Evolutionary conservation across 176 grass and related monocot species (phyloP), one percentile per base, ranked within the genome.

Genomic region (Cenchrus americanus): DNA sequence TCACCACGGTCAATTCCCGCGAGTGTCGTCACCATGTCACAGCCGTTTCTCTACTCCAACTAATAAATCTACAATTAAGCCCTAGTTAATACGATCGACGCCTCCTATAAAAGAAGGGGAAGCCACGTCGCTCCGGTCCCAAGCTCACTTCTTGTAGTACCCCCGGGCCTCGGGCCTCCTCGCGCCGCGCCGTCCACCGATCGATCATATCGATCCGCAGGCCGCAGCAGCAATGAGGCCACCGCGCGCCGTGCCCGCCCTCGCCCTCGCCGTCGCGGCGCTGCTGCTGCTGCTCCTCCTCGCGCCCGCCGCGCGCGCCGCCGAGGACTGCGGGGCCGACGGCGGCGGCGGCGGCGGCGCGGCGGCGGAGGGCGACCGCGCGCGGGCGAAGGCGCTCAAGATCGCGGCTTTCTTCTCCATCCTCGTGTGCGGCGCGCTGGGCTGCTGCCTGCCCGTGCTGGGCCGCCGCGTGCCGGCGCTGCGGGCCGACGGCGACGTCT

Each of bases 321-420:
- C 42, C 10, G 80, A 37, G 34, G 34, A 22, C 4, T 78, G 22
- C 26, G 42, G 21, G 78, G 27, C 27, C 51, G 21, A 66, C 73
- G 22, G 59, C 49, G 19, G 8, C 0, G 65, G 23, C 61, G 10
- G 19, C 44, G 76, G 26, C 11, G 75, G 27, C 6, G 76, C 15
- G 11, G 79, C 22, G 27, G 52, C 13, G 2, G 14, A 9, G 7
- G 62, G 41, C 14, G 67, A 83, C 69, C 69, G 27, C 9, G 54
- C 83, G 37, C 18, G 76, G 1, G 90, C 87, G 15, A 59, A 0
- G 54, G 15, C 75, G 30, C 83, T 92, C 4, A 92, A 92, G 80
- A 77, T 89, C 47, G 83, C 69, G 14, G 90, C 90, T 0, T 84
- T 92, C 87, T 86, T 89, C 69, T 92, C 87, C 27, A 92, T 92